These are phyloP conservation scores for Astrocystis sublimbata DNA, from an alignment of 495 filamentous ascomycete genomes.

Conservation along the genomic window DNA sequence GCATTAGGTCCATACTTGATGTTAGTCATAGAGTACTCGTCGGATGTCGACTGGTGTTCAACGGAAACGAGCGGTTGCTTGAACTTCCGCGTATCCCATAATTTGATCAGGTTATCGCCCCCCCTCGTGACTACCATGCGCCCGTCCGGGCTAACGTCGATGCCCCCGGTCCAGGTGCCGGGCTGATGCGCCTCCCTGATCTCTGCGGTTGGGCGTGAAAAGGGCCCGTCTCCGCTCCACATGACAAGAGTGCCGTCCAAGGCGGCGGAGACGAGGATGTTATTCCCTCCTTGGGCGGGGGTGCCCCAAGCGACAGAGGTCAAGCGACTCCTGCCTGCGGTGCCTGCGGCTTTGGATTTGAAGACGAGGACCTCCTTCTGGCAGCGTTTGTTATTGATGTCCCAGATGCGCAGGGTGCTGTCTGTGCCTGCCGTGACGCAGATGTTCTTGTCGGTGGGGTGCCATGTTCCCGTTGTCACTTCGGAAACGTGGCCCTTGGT, in stretches of 20 bases:
- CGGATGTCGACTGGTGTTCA: constrained; percentile 78
- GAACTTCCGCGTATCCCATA: constrained; percentile 98
- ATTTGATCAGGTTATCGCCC: constrained; percentile 77
- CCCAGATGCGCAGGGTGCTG: constrained; percentile 94
- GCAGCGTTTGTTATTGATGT: constrained; percentile 79
- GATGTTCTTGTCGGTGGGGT: constrained; percentile 75
- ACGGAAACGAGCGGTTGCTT: constrained; percentile 79
- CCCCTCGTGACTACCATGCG: constrained; percentile 85
- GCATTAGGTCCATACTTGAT: constrained; percentile 86
- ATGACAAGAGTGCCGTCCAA: constrained; percentile 90
- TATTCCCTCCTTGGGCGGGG: constrained; percentile 70
- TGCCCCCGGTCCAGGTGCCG: constrained; percentile 87
- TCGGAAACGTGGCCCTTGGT: constrained; percentile 96
- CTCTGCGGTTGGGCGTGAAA: constrained; percentile 80
- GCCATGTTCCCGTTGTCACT: constrained; percentile 84
- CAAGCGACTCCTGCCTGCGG: constrained; percentile 89
- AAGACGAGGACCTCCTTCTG: constrained; percentile 95
- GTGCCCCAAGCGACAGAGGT: constrained; percentile 90
- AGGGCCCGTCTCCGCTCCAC: constrained; percentile 88
- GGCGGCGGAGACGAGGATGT: constrained; percentile 81
- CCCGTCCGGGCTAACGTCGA: constrained; percentile 91
- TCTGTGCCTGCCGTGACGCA: constrained; percentile 91
- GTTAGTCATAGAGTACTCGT: constrained; percentile 77
- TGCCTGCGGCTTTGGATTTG: constrained; percentile 82
- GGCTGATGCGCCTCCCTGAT: constrained; percentile 79